These are phyloP conservation scores for Sporothrix euskadiensis DNA, from an alignment of 2,329 filamentous ascomycete species.

Conservation along the genomic window DNA sequence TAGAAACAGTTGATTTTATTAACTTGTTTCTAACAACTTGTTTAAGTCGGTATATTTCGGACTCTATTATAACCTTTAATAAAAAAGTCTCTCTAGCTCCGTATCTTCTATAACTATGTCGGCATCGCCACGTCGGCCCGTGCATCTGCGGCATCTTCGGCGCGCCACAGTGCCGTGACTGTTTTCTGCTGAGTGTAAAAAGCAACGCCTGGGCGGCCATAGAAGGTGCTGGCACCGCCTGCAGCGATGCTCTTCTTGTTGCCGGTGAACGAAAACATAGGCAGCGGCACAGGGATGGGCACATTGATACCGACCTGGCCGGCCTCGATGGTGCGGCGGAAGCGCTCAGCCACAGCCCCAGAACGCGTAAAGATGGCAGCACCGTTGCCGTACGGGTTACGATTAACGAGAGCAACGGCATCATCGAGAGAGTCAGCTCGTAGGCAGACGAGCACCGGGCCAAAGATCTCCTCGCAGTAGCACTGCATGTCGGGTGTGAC, in stretches of 20 bases:
- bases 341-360: constrained; percentile 72
- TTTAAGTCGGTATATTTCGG: too few species aligned
- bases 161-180: constrained; percentile 87
- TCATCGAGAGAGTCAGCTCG: constrained; percentile 77
- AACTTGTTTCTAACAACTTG: too few species aligned
- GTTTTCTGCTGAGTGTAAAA: constrained; percentile 99
- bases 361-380: constrained; percentile 83
- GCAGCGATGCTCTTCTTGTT: constrained; percentile 92
- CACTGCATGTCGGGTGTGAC: constrained; percentile 80
- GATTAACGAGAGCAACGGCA: constrained; percentile 78
- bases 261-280: constrained; percentile 71
- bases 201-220: constrained; percentile 85
- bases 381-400: constrained; percentile 84
- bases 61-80: too few species aligned
- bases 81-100: too few species aligned
- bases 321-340: constrained; percentile 79
- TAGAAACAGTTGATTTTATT: too few species aligned
- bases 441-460: constrained; percentile 78
- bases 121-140: constrained; percentile 88
- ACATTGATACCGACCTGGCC: constrained; percentile 87
- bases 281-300: constrained; percentile 70
- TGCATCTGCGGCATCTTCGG: constrained; percentile 73
- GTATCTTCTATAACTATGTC: constrained; percentile 34
- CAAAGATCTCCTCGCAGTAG: constrained; percentile 85
- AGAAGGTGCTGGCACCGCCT: constrained; percentile 90